A percentile compares a stretch with the other conserved stretches of the same genome.
Conservation (phyloP, 441 rosid species). For the Corymbia citriodora region DNA sequence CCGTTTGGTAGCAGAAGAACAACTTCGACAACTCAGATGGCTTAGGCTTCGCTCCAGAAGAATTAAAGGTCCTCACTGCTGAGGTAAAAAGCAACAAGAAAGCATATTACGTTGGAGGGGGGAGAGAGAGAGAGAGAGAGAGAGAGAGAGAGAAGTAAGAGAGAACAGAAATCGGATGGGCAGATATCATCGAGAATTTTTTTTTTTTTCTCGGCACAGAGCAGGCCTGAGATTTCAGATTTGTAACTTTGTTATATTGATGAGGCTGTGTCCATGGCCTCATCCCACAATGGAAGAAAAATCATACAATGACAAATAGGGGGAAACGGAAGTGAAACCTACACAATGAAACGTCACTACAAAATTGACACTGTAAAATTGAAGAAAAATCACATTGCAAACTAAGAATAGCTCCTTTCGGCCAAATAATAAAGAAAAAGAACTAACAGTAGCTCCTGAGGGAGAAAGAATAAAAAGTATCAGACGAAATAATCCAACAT, state of each 20-base stretch:
- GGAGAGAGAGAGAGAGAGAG: no score
- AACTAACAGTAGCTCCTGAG: not conserved
- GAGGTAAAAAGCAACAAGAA: no score
- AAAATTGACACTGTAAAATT: rapidly evolving
- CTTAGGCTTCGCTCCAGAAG: not conserved
- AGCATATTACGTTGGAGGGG: no score
- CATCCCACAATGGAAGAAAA: not conserved
- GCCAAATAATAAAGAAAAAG: not conserved
- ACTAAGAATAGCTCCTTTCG: not conserved
- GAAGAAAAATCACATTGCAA: not conserved
- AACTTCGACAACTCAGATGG: not conserved
- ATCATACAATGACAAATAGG: not conserved
- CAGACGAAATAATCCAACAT: not conserved
- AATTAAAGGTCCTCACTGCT: no score
- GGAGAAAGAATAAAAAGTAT: not conserved
- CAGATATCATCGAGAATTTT: no score
- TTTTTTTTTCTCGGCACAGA: no score
- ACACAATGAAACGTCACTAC: not conserved
- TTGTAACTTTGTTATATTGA: not conserved
- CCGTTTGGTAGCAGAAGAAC: not conserved
- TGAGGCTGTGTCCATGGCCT: no score
- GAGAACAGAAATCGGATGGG: no score
- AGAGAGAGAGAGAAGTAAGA: no score
- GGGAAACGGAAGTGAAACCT: not conserved
- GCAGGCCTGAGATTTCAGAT: not conserved